Conservation (phyloP, 2,329 filamentous ascomycete genomes). For the Geosmithia putterillii region DNA sequence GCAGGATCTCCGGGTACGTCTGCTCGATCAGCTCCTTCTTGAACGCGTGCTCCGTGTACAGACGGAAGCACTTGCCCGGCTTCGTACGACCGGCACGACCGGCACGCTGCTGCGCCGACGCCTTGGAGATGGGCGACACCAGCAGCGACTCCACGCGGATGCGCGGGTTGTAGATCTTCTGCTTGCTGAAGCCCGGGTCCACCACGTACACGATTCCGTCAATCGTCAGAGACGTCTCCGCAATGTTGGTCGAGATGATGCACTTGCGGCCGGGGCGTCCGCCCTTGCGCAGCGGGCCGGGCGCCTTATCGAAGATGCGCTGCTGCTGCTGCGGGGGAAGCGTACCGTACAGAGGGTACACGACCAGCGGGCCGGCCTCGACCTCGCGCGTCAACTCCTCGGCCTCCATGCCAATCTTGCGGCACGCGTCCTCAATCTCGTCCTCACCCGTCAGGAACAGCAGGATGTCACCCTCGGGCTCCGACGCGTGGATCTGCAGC, state of each 20-base stretch:
- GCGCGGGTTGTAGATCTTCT: constrained; percentile 97
- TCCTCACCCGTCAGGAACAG: constrained; percentile 96
- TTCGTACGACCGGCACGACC: constrained; percentile 98
- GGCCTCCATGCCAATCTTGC: constrained; percentile 81
- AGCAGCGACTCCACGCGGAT: constrained; percentile 92
- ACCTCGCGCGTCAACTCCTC: constrained; percentile 89
- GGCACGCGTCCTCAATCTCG: constrained; percentile 92
- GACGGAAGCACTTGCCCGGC: constrained; percentile 93
- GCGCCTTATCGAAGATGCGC: constrained; percentile 85
- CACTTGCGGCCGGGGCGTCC: constrained; percentile 85
- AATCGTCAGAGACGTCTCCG: constrained; percentile 93
- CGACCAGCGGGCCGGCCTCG: constrained; percentile 76
- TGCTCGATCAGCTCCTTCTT: constrained; percentile 97
- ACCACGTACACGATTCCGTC: constrained; percentile 99
- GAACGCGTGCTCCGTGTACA: constrained; percentile 92
- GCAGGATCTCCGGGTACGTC: constrained; percentile 90
- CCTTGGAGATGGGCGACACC: constrained; percentile 97
- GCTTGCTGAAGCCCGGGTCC: constrained; percentile 98
- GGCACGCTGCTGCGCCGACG: constrained; percentile 90
- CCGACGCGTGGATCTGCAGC: constrained; percentile 88
- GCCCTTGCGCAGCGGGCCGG: constrained; percentile 56
- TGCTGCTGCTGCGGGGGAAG: constrained; percentile 89
- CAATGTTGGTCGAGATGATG: constrained; percentile 94
- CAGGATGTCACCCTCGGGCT: constrained; percentile 84
- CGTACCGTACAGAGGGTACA: constrained; percentile 90